Evolutionary conservation across 1,284 basidiomycete genomes (phyloP), one percentile per base, ranked within the genome.

Genomic region (Lignosus rhinocerotis): DNA sequence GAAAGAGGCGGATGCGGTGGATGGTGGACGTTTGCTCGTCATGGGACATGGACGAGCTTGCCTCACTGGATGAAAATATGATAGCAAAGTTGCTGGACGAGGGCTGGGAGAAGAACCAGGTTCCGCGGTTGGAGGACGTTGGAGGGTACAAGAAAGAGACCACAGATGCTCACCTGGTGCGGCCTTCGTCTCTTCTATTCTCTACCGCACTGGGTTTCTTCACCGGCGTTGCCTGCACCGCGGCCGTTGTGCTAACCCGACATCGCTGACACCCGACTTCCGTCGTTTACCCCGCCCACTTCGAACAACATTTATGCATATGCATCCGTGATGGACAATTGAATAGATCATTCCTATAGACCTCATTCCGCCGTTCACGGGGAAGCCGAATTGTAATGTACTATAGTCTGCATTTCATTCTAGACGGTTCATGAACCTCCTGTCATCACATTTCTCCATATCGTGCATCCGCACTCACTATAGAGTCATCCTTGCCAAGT

Each of bases 1-100:
- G 92, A 47, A 84, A 83, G 69, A 79, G 79, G 69, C 80, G 96
- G 69, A 99, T 99, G 96, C 82, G 83, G 64, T 98, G 95, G 96
- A 98, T 98, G 93, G 87, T 92, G 31, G 83, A 85, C 55, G 79
- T 98, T 5, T 98, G 95, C 75, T 93, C 94, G 61, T 75, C 78
- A 38, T 98, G 95, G 92, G 76, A 83, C 31, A 78, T 94, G 74
- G 88, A 89, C 56, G 88, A 94, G 58, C 81, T 94, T 47, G 84
- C 84, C 10, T 67, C 72, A 55, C 76, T 94, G 67, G 84, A 90
- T 68, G 84, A 89, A 33, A 74, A 71, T 19, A 78, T 76, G 73
- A 87, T 89, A 75, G 76, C 76, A 61, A 81, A 67, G 60, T 69
- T 92, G 51, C 71, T 91, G 58, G 80, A 88, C 62, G 80, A 85